Base-by-base conservation (phyloP, 495 filamentous ascomycete species). In the Penicillium lagena region DNA sequence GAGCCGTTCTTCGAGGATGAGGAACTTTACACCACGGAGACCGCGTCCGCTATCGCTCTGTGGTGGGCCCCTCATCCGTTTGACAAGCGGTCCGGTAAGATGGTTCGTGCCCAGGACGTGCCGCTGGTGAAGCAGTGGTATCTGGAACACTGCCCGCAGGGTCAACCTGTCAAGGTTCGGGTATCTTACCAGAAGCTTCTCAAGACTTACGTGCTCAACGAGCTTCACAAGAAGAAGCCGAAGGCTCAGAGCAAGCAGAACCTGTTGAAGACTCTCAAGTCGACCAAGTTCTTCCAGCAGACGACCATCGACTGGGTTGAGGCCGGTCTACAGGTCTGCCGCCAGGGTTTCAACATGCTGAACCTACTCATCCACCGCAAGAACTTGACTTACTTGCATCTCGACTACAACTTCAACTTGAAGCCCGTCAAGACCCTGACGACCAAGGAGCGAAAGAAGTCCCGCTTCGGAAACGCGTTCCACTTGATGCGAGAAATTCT, bases 31-130 rank as follows among this genome's bases (percentile, higher is more conserved):
- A 96, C 84, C 2, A 75, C 80, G 11, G 94, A 99, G 34, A 99
- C 94, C 2, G 77, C 94, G 2, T 85, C 90, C 14, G 94, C 94
- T 14, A 95, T 97, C 58, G 79, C 87, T 32, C 75, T 99, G 12
- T 96, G 94, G 91, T 99, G 94, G 94, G 94, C 94, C 37, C 94
- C 94, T 29, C 94, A 86, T 57, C 94, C 94, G 1, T 99, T 99
- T 63, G 83, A 99, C 63, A 83, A 89, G 54, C 80, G 94, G 31
- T 96, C 90, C n/a, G 94, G 94, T n/a, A 82, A 82, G 51, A 99
- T 94, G 87, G 89, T 96, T 12, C 82, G 94, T 35, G 93, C 94
- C 15, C 87, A 99, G 64, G 94, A 99, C 66, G 93, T 99, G 14
- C 89, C 94, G 7, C 72, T 99, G 13, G 87, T 99, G 35, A 99